Evolutionary conservation across 108 stramenopile genomes (phyloP), one percentile per base, ranked within the genome.

Genomic region (Cyclotella choctawhatcheeana): DNA sequence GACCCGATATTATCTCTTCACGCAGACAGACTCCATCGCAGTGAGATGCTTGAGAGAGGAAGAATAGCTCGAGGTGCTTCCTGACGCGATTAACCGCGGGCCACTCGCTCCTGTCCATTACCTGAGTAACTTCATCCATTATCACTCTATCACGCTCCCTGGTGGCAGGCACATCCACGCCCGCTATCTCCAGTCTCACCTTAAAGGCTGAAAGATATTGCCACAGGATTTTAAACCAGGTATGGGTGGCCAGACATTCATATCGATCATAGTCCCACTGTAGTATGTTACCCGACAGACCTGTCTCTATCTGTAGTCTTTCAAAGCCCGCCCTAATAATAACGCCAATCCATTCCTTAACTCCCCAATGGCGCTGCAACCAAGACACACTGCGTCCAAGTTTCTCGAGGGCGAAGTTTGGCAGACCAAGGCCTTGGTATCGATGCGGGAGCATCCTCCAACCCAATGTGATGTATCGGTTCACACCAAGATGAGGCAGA

Each of bases 351-450:
- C 44, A 10, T 16, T 32, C 22, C 17, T 2, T 0, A 17, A 47
- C 34, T 14, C 30, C 44, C 70, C 70, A 71, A 22, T 35, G 44
- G 2, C 48, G 21, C 22, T 51, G 59, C n/a, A 71, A 17, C 26
- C 58, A 52, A 1, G 2, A 2, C 0, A 71, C 22, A 6, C 44
- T 44, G 0, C 30, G 17, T 0, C 59, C 48, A 0, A 71, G 44
- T 10, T 47, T 44, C 2, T 58, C 30, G 0, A 51, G 30, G 6
- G 44, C 16, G 5, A 60, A 18, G 32, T 60, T 60, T 3, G 63
- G 63, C 17, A 64, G 27, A 3, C 63, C 63, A 0, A 64, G 26
- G 1, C 63, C 63, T 64, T 64, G 63, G 45, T 21, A 64, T 1
- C 26, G 1, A 7, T 2, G 1, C 3, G 63, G 45, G 13, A 64